Conservation (phyloP, 805 yeast species). For the Myxozyma kluyveri region DNA sequence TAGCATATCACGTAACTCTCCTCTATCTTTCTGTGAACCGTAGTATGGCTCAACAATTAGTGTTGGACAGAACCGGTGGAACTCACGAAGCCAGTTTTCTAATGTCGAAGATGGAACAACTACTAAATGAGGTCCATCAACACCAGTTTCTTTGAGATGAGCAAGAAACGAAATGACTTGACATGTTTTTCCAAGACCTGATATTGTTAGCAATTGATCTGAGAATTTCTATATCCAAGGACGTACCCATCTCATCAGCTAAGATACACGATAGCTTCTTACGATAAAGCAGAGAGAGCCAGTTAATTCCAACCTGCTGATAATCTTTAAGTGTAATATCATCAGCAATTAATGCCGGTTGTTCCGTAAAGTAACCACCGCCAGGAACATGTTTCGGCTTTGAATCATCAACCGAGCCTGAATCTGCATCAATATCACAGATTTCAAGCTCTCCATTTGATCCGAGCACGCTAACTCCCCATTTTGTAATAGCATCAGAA, state of each 20-base stretch:
- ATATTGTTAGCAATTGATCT: not conserved
- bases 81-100: constrained; percentile 97
- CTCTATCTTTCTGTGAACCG: constrained; percentile 83
- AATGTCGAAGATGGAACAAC: constrained; percentile 96
- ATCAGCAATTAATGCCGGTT: constrained; percentile 65
- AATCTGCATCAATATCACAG: constrained; percentile 24
- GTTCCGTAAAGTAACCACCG: constrained; percentile 51
- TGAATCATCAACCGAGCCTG: constrained; percentile 14
- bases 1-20: constrained; percentile 71
- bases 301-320: constrained; percentile 95
- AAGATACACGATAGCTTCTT: constrained; percentile 82
- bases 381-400: constrained; percentile 22
- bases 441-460: constrained; percentile 62
- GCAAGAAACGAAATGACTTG: constrained; percentile 93
- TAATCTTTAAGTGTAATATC: constrained; percentile 75
- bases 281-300: constrained; percentile 79
- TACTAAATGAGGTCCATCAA: constrained; percentile 79
- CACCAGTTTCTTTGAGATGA: constrained; percentile 66
- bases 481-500: constrained; percentile 65
- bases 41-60: constrained; percentile 87
- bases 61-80: constrained; percentile 78
- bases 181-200: constrained; percentile 81
- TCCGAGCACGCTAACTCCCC: constrained; percentile 85
- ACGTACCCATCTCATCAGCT: constrained; percentile 93
- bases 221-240: not conserved